Conservation (phyloP, 129 eudicot genomes). For the Artemisia annua region DNA sequence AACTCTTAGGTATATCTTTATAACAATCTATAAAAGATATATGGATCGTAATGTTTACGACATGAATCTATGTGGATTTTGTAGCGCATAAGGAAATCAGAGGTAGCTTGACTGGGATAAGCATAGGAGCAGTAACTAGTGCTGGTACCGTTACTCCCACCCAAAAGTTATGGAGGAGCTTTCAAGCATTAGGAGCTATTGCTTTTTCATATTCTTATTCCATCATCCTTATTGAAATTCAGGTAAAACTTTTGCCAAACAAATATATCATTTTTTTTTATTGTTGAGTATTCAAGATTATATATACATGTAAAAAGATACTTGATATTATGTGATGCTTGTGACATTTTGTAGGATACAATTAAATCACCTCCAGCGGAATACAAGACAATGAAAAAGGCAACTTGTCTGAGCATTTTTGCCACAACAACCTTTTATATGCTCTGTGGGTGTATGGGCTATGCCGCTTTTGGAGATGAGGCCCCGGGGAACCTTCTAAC, state of each 20-base stretch:
- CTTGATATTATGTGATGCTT: background rate
- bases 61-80: background rate
- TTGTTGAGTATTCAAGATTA: background rate
- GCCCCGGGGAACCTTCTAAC: slow-evolving; percentile 72
- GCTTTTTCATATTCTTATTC: slow-evolving; percentile 78
- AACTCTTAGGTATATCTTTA: no score
- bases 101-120: slow-evolving; percentile 73
- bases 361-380: slow-evolving; percentile 74
- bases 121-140: slow-evolving; percentile 49
- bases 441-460: slow-evolving; percentile 77
- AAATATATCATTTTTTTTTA: background rate
- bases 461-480: slow-evolving; percentile 74
- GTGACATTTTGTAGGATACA: slow-evolving; percentile 46
- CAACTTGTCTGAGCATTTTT: slow-evolving; percentile 46
- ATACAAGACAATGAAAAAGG: slow-evolving; percentile 66
- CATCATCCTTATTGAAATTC: slow-evolving; percentile 67
- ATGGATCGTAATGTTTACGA: background rate
- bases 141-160: slow-evolving; percentile 50
- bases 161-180: slow-evolving; percentile 72
- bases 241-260: slow-evolving; percentile 29
- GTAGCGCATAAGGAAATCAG: slow-evolving; percentile 46
- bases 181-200: slow-evolving; percentile 80
- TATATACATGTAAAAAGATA: background rate
- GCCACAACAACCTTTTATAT: slow-evolving; percentile 57
- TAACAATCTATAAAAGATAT: no score